phyloP scores from a whole-genome alignment of 2,329 filamentous ascomycete species.

The Coccinonectria pachysandricola region DNA sequence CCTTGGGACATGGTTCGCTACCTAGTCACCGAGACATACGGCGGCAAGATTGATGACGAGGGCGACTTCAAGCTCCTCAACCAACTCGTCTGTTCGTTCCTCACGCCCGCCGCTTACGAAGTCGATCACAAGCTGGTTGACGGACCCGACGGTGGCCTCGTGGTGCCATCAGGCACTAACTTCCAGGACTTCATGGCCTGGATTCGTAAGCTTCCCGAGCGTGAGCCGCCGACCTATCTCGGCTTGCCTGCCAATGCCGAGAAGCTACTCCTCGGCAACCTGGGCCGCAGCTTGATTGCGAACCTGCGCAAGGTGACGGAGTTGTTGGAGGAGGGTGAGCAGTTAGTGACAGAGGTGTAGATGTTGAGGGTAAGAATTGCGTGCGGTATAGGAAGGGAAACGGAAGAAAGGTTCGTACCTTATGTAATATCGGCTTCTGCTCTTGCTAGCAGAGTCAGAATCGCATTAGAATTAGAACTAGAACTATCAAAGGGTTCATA shows the following conservation, averaged over 20 bases:
- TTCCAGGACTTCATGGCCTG: conserved; percentile 81
- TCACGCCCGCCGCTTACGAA: conserved; percentile 86
- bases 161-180: conserved; percentile 69
- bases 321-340: conserved; percentile 87
- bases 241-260: conserved; percentile 92
- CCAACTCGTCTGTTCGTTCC: conserved; percentile 62
- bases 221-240: conserved; percentile 91
- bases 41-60: conserved; percentile 92
- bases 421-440: background rate
- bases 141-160: conserved; percentile 50
- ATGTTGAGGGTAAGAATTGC: too few relatives aligned
- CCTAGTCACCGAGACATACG: conserved; percentile 88
- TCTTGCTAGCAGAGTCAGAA: too few relatives aligned
- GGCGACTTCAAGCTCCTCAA: conserved; percentile 68
- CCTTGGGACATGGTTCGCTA: conserved; percentile 95
- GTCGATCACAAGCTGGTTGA: conserved; percentile 84
- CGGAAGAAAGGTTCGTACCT: background rate
- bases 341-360: conserved; percentile 61
- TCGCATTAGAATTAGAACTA: too few relatives aligned
- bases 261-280: conserved; percentile 82
- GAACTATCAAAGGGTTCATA: too few relatives aligned
- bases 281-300: conserved; percentile 73
- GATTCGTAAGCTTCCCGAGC: conserved; percentile 86
- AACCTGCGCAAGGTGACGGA: conserved; percentile 79
- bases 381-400: too few relatives aligned